Conservation (phyloP, 768 basidiomycete species). For the Mycena latifolia region DNA sequence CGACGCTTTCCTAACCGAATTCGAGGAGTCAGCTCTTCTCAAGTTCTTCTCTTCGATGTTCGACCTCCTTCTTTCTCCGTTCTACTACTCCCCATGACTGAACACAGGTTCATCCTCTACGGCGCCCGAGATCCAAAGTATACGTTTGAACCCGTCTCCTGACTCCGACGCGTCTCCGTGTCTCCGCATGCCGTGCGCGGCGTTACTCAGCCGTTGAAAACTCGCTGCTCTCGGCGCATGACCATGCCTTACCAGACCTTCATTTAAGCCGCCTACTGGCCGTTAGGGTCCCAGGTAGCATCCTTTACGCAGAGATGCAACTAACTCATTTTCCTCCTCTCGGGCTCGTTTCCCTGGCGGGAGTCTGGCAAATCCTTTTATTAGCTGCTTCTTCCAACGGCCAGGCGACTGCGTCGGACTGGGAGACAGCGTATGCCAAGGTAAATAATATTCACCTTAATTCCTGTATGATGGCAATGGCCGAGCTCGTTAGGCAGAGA, state of each 20-base stretch:
- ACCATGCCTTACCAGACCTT: background rate
- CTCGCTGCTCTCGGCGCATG: background rate
- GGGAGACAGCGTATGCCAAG: constrained; percentile 51
- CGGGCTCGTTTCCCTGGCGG: background rate
- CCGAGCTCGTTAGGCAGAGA: constrained; percentile 6
- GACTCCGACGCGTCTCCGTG: background rate
- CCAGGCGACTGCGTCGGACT: constrained; percentile 40
- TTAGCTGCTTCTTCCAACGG: constrained; percentile 8
- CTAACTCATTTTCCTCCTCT: background rate
- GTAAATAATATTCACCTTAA: constrained; percentile 20
- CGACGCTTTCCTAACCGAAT: too few species aligned
- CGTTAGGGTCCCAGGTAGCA: background rate
- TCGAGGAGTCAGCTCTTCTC: too few species aligned
- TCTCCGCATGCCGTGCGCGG: background rate
- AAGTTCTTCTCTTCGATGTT: too few species aligned
- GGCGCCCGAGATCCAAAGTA: background rate
- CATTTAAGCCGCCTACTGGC: background rate
- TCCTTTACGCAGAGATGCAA: background rate
- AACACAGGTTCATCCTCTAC: constrained; percentile 15
- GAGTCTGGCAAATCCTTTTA: background rate
- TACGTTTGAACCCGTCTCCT: background rate
- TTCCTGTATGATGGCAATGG: background rate
- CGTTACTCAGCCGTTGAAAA: background rate
- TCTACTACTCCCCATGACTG: constrained; percentile 3
- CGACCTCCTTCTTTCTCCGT: too few species aligned